phyloP scores from a whole-genome alignment of 768 basidiomycete genomes.

The Termitomyces sp. region DNA sequence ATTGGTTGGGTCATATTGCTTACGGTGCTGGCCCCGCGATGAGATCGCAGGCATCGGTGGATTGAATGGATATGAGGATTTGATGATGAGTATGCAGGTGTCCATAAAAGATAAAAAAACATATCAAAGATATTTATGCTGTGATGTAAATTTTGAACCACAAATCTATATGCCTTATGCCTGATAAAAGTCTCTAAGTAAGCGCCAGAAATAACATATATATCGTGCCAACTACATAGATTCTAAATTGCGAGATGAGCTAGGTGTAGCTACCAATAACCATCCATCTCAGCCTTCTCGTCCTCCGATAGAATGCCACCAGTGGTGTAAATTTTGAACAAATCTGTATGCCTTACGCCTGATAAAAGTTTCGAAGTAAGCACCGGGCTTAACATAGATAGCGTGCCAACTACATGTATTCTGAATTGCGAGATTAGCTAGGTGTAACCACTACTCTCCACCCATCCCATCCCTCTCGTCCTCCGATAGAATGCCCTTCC shows the following conservation, averaged over 20 bases:
- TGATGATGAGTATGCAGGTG: constrained; percentile 5
- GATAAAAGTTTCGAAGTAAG: not conserved
- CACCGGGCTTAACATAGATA: not conserved
- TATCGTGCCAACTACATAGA: not conserved
- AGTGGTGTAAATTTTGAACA: constrained; percentile 4
- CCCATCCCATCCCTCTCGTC: constrained; percentile 39
- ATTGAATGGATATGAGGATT: constrained; percentile 5
- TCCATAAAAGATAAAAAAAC: constrained; percentile 1
- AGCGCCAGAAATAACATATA: not conserved
- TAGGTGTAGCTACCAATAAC: constrained; percentile 16
- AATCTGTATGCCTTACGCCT: not conserved
- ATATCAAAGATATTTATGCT: constrained; percentile 2
- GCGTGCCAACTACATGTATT: not conserved
- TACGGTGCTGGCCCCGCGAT: not conserved
- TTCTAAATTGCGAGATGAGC: not conserved
- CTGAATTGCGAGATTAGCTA: not conserved
- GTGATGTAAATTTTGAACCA: constrained; percentile 6
- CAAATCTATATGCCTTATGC: not conserved
- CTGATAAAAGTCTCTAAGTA: not conserved
- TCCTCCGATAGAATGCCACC: constrained; percentile 15
- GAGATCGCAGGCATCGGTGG: not conserved
- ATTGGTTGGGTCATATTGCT: not conserved
- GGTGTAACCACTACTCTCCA: constrained; percentile 24
- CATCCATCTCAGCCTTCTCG: constrained; percentile 44
- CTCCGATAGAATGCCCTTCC: constrained; percentile 27